Evolutionary conservation across 2,329 filamentous ascomycete genomes (phyloP), one percentile per base, ranked within the genome.

Genomic region (Beauveria australis): DNA sequence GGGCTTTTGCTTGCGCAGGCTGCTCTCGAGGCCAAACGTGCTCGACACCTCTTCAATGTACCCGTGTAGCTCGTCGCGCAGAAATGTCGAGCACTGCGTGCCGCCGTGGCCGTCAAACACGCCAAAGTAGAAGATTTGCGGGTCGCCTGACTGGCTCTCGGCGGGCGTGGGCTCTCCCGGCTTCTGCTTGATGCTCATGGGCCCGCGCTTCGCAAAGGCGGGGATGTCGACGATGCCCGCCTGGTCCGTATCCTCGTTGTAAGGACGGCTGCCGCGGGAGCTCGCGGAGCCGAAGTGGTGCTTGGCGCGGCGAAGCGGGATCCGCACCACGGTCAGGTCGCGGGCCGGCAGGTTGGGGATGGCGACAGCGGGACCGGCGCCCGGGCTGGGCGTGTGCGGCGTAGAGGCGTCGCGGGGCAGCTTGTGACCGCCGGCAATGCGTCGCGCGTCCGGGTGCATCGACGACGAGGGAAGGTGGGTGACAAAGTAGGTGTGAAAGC

Each of bases 101-200:
- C 94, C 94, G 10, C 94, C 94, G 75, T 99, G 94, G 3, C 94
- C 94, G 73, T 99, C 94, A 69, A 97, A 99, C 1, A 97, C 87
- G 1, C 85, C 92, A 79, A 97, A 99, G 74, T 97, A 99, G 74
- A 99, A 99, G 40, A 97, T 88, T 71, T 97, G 93, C 1, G 93
- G 93, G 70, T 97, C 93, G 2, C 93, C 93, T 64, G 85, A 89
- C 1, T 89, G 85, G 65, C 87, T 89, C 61, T 90, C 89, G 6
- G 91, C 90, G 10, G 80, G 84, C 26, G 83, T 90, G 54, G 82
- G 86, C 73, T 85, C 85, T 63, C 78, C 82, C 26, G 75, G 73
- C 46, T 74, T 78, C 65, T 79, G 80, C 53, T 73, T 75, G 57
- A 80, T 75, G 67, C 81, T 87, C 63, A 90, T 81, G 14, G 93